Percentiles rank a stretch among this genome's conserved stretches.
Evolutionary conservation across 1,284 basidiomycete genomes (phyloP).

Genomic region (Blastosporella zonata): DNA sequence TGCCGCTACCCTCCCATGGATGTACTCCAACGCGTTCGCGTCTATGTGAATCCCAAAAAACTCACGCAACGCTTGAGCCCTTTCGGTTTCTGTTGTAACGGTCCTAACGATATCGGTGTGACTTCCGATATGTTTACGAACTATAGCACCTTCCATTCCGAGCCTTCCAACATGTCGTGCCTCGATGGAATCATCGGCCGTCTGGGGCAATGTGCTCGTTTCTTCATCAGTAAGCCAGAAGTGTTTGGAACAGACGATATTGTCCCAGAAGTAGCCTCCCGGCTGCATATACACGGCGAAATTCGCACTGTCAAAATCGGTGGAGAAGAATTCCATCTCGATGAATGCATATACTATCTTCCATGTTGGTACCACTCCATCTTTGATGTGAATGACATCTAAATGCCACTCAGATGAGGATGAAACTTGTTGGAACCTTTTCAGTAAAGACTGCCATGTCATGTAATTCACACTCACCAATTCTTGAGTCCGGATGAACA

Average conservation of each 20-base stretch:
- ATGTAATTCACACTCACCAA: slow-evolving; percentile 20
- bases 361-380: slow-evolving; percentile 23
- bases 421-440: not conserved
- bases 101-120: slow-evolving; percentile 18
- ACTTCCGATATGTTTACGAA: slow-evolving; percentile 27
- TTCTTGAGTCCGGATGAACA: slow-evolving; percentile 15
- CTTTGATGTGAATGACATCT: slow-evolving; percentile 27
- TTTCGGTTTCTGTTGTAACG: slow-evolving; percentile 29
- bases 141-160: slow-evolving; percentile 26
- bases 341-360: slow-evolving; percentile 19
- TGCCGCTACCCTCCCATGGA: slow-evolving; percentile 17
- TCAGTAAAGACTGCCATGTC: not conserved
- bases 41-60: slow-evolving; percentile 31
- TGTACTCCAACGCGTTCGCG: slow-evolving; percentile 23
- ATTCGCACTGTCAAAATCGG: slow-evolving; percentile 31
- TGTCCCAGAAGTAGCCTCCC: slow-evolving; percentile 28
- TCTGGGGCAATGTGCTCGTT: not conserved
- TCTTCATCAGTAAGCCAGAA: slow-evolving; percentile 28
- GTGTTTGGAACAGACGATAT: slow-evolving; percentile 29
- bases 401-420: slow-evolving; percentile 25
- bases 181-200: not conserved
- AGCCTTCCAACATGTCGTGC: slow-evolving; percentile 27
- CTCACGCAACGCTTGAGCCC: slow-evolving; percentile 30
- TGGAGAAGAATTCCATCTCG: slow-evolving; percentile 15
- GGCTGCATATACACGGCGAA: slow-evolving; percentile 26